Conservation (phyloP, 495 filamentous ascomycete genomes). For the Daldinia loculata region DNA sequence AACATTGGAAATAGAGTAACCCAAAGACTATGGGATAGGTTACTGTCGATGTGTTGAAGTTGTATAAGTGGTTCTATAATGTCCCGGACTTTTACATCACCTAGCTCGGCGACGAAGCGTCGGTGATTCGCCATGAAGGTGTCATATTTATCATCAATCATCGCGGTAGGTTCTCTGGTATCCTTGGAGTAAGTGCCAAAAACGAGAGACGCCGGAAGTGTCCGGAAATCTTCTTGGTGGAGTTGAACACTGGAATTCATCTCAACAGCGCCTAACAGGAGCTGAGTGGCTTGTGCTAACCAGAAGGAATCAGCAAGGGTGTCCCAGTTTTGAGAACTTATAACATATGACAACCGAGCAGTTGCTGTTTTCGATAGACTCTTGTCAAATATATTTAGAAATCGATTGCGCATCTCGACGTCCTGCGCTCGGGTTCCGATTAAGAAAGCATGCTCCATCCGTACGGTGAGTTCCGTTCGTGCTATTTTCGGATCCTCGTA, state of each 20-base stretch:
- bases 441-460: conserved; percentile 96
- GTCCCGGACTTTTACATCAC: conserved; percentile 84
- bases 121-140: conserved; percentile 77
- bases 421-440: conserved; percentile 94
- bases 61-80: conserved; percentile 91
- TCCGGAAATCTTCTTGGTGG: conserved; percentile 82
- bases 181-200: conserved; percentile 78
- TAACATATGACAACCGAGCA: conserved; percentile 83
- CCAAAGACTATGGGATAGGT: conserved; percentile 87
- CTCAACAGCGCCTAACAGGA: conserved; percentile 89
- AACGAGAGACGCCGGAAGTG: conserved; percentile 73
- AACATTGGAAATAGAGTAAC: conserved; percentile 88
- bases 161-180: conserved; percentile 71
- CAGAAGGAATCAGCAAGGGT: conserved; percentile 93
- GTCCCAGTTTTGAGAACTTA: conserved; percentile 97
- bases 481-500: conserved; percentile 97
- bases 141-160: conserved; percentile 84
- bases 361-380: conserved; percentile 88
- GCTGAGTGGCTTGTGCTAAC: conserved; percentile 91
- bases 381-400: conserved; percentile 92
- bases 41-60: conserved; percentile 87
- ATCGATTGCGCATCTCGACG: conserved; percentile 95
- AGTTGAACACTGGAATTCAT: conserved; percentile 79
- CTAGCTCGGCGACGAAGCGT: conserved; percentile 82
- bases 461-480: conserved; percentile 91